Base-by-base conservation (phyloP, 2,329 filamentous ascomycete genomes). In the Zasmidium citrigriseum region DNA sequence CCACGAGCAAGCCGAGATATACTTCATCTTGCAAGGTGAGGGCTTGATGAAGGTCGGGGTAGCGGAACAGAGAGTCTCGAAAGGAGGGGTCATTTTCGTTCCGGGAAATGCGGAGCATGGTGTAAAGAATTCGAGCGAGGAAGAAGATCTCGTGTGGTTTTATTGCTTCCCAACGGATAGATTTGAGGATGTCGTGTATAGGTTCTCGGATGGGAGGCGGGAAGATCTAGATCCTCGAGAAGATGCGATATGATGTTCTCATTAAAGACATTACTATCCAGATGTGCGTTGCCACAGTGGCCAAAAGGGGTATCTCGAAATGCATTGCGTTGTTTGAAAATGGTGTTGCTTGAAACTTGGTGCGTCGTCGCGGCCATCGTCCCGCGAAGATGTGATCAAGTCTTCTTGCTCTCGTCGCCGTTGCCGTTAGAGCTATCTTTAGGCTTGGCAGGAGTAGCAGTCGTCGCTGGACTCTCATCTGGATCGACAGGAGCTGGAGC, bases 21-120 rank as follows among this genome's bases (percentile, higher is more conserved):
- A 80, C 51, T 68, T 79, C 55, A 67, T 80, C 21, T 66, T 74
- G 0, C 60, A 72, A 1, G 77, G 77, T 0, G 64, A 57, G 0
- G 77, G 75, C 0, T 58, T 73, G 5, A 68, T 79, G 2, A 69
- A 60, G 0, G 73, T 80, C n/a, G 73, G 78, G 50, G 76, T 73
- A 1, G 49, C 60, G 2, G 67, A 72, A 18, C 60, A 72, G 46
- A 55, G 51, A 1, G 73, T 79, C 0, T 48, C 51, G 16, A 68
- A 66, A 24, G 77, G 75, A 3, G 70, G 64, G 49, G 69, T 73
- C 4, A 67, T 78, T 1, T 79, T 72, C 58, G 76, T 79, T 38
- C 77, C 77, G 0, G 73, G 76, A 1, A 67, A 79, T 69, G 74
- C 75, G 2, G 73, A 78, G 63, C 78, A 80, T 67, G 76, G 72